Conservation (phyloP, 2,329 filamentous ascomycete genomes). For the Colletotrichum falcatum region DNA sequence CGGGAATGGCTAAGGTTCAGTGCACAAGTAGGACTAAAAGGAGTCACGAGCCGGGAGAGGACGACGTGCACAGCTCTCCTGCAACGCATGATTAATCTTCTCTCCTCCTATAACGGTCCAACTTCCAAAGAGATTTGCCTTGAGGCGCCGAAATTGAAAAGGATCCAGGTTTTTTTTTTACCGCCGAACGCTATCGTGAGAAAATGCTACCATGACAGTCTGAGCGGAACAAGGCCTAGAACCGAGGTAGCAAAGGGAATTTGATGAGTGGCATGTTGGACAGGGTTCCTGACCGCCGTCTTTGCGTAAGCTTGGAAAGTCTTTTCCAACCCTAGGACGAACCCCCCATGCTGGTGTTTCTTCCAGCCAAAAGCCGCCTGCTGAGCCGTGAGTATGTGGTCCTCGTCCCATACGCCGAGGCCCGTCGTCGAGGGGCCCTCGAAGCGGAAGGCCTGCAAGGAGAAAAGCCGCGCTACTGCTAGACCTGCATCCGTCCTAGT, state of each 20-base stretch:
- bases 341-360: neutral
- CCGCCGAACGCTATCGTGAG: neutral
- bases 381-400: slow-evolving; percentile 8
- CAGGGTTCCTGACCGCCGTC: slow-evolving; percentile 1
- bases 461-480: neutral
- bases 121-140: neutral
- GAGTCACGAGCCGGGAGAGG: slow-evolving; percentile 3
- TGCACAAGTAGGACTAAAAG: slow-evolving; percentile 22
- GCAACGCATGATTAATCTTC: neutral
- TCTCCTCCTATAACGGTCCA: slow-evolving; percentile 20
- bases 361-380: slow-evolving; percentile 10
- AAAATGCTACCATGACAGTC: neutral
- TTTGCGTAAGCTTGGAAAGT: slow-evolving; percentile 21
- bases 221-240: slow-evolving; percentile 21
- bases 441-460: slow-evolving; percentile 13
- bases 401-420: neutral
- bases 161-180: slow-evolving; percentile 15
- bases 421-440: neutral
- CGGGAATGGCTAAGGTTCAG: slow-evolving; percentile 14
- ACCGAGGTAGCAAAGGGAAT: neutral
- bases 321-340: neutral
- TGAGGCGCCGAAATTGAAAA: neutral
- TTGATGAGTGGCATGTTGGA: slow-evolving; percentile 17
- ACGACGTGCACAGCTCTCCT: slow-evolving; percentile 25
- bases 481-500: slow-evolving; percentile 30